These are phyloP conservation scores for Claviceps paspali DNA, from an alignment of 2,329 filamentous ascomycete species.

Conservation along the genomic window DNA sequence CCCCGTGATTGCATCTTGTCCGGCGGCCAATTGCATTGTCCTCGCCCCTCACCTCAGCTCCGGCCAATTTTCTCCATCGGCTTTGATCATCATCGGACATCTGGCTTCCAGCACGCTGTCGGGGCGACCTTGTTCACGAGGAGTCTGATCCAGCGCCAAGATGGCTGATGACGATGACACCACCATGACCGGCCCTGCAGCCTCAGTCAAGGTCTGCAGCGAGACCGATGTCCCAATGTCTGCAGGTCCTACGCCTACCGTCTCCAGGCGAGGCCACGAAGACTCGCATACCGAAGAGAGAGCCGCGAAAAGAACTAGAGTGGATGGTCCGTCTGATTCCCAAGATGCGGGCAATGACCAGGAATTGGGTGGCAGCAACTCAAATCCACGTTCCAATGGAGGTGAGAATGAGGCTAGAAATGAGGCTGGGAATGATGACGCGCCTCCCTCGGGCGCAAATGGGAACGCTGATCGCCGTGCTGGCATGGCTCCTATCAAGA, in stretches of 20 bases:
- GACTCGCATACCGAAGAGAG: constrained; percentile 17
- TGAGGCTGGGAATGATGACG: constrained; percentile 4
- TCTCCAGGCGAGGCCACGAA: neutral
- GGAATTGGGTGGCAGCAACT: constrained; percentile 4
- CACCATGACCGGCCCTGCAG: constrained; percentile 8
- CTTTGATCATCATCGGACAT: neutral
- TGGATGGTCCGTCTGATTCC: constrained; percentile 20
- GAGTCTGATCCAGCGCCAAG: neutral
- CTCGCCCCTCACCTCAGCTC: neutral
- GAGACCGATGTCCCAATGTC: constrained; percentile 6
- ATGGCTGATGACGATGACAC: constrained; percentile 16
- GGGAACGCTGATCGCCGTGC: constrained; percentile 21
- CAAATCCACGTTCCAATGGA: neutral
- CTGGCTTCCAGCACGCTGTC: neutral
- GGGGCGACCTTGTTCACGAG: neutral
- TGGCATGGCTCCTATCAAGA: constrained; percentile 56
- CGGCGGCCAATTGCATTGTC: neutral
- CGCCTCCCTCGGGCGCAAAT: constrained; percentile 6
- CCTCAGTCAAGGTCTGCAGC: neutral
- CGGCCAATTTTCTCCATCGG: neutral
- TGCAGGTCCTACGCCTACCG: neutral
- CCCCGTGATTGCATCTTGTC: no score
- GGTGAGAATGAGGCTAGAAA: constrained; percentile 7
- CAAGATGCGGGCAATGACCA: constrained; percentile 8
- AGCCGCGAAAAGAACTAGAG: constrained; percentile 44